These are phyloP conservation scores for Antarctomyces pellizariae DNA, from an alignment of 495 filamentous ascomycete species.

Conservation along the genomic window DNA sequence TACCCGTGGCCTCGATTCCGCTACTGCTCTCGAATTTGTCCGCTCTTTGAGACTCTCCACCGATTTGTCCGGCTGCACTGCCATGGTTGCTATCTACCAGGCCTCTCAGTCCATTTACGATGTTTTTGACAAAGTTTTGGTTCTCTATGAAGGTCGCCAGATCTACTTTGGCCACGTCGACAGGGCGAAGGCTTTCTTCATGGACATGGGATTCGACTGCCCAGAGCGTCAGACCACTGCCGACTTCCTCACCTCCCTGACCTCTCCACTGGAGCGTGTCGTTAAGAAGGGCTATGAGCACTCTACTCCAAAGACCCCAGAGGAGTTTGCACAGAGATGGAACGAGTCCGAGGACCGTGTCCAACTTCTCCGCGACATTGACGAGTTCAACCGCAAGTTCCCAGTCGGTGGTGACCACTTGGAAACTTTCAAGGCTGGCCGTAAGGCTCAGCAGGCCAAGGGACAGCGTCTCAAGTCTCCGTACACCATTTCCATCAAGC, in stretches of 20 bases:
- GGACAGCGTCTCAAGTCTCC: constrained; percentile 34
- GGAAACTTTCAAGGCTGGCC: constrained; percentile 43
- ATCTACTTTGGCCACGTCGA: constrained; percentile 51
- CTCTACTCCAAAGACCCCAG: constrained; percentile 42
- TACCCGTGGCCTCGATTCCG: constrained; percentile 58
- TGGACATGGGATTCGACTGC: constrained; percentile 52
- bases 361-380: constrained; percentile 43
- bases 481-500: constrained; percentile 47
- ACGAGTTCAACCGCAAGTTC: constrained; percentile 36
- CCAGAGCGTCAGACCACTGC: constrained; percentile 49
- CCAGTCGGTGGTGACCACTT: constrained; percentile 40
- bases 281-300: constrained; percentile 39
- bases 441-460: constrained; percentile 39
- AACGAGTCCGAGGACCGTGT: constrained; percentile 45
- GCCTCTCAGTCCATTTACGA: constrained; percentile 58
- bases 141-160: constrained; percentile 64
- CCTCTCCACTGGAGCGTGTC: constrained; percentile 41
- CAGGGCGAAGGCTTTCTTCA: constrained; percentile 44
- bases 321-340: constrained; percentile 57
- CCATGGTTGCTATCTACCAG: constrained; percentile 68
- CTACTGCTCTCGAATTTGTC: constrained; percentile 63
- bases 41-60: constrained; percentile 42
- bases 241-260: constrained; percentile 65
- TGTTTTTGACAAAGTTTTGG: constrained; percentile 53
- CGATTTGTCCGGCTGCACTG: constrained; percentile 37